Conservation (phyloP, 2,329 filamentous ascomycete genomes). For the Graphiopsis chlorocephala region DNA sequence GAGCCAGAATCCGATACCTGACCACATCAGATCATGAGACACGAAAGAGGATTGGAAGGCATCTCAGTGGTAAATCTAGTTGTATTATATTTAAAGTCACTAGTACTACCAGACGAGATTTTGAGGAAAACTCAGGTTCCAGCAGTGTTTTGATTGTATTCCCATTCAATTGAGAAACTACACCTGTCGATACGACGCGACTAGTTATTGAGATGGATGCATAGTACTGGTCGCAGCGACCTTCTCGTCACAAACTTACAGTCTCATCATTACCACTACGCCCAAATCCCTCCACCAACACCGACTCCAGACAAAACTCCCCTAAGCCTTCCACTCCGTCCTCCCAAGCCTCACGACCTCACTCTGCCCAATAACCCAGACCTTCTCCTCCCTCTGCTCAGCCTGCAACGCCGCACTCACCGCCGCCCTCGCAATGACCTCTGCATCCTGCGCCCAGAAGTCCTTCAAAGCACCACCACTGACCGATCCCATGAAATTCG, state of each 20-base stretch:
- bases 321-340: constrained; percentile 43
- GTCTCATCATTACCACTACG: neutral
- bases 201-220: no score
- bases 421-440: constrained; percentile 67
- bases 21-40: no score
- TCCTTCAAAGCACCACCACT: constrained; percentile 56
- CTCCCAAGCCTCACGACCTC: constrained; percentile 69
- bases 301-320: neutral
- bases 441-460: constrained; percentile 68
- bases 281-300: neutral
- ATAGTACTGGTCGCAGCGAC: no score
- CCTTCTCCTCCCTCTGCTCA: constrained; percentile 54
- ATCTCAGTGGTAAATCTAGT: no score
- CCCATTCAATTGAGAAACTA: no score
- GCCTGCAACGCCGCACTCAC: constrained; percentile 56
- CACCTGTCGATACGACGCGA: no score
- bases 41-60: no score
- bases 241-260: neutral
- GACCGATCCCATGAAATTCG: constrained; percentile 56
- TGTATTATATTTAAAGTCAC: no score
- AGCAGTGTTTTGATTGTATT: no score
- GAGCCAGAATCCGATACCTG: no score
- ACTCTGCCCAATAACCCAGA: constrained; percentile 58
- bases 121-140: no score
- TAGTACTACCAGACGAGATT: no score